A percentile compares a stretch with the other conserved stretches of the same genome.
These are phyloP conservation scores for Knoxia roxburghii DNA, from an alignment of 257 asterid species.

Conservation along the genomic window DNA sequence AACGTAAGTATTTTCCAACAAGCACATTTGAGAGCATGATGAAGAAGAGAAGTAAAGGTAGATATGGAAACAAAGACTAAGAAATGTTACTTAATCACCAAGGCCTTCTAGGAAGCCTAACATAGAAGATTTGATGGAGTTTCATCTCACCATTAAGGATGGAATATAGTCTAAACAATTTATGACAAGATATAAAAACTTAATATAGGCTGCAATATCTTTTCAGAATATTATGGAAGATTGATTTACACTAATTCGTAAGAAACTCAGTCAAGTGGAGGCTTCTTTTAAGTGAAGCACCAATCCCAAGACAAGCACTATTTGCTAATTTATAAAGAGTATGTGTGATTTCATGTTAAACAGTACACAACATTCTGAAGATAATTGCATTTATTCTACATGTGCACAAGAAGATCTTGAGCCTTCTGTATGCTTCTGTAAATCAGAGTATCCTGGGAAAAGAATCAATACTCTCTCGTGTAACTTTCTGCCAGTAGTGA, in stretches of 20 bases:
- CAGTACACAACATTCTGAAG: neutral
- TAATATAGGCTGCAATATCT: neutral
- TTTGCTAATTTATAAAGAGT: neutral
- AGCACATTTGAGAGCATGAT: neutral
- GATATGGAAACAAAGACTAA: neutral
- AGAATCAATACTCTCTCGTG: neutral
- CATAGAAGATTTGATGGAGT: neutral
- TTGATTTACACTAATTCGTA: no score
- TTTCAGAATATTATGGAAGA: neutral
- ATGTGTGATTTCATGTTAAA: neutral
- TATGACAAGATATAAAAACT: neutral
- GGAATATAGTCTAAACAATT: neutral
- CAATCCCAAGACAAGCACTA: neutral
- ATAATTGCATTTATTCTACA: neutral
- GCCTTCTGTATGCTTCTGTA: neutral
- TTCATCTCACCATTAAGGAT: neutral
- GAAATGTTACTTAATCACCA: neutral
- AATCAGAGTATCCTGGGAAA: neutral
- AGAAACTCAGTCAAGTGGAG: no score
- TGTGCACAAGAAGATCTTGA: neutral
- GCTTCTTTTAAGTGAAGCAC: neutral
- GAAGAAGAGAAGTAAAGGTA: neutral
- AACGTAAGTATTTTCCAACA: neutral
- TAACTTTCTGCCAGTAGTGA: neutral
- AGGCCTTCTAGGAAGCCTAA: neutral